Base-by-base conservation (phyloP, 352 stramenopile species). In the Globisporangium viniferum region DNA sequence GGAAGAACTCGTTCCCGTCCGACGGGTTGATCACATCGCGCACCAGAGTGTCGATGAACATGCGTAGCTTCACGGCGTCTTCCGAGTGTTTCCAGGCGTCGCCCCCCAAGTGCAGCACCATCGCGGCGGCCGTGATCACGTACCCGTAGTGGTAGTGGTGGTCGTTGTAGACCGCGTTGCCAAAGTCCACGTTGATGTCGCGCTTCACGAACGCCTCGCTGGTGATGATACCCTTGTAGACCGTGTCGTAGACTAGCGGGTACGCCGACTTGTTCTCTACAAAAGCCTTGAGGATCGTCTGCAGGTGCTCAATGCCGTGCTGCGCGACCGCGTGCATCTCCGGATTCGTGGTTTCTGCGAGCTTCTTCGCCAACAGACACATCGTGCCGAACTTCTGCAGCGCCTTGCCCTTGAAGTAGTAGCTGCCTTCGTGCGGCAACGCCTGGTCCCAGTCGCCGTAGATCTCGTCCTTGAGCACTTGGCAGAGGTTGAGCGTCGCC, bases 321-420 rank as follows among this genome's bases (percentile, higher is more conserved):
- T 84, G 67, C 8, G 81, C 75, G 24, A 91, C 69, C 3, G 77
- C 48, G 10, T 55, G 67, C 62, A 92, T 66, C 65, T 89, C 75
- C 15, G 80, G 81, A n/a, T 73, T 78, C 3, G 80, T 88, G 2
- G 80, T 86, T n/a, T 82, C 65, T 1, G 83, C 75, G 56, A 93
- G 72, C 20, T 88, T 72, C 49, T 79, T 74, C 1, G 87, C 83
- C 10, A 94, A 68, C n/a, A 94, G 66, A 68, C 83, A 90, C 81
- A 94, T 90, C 0, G 79, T 88, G 3, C 80, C 85, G 58, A 86
- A 92, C 72, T 93, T 93, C 60, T 94, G 87, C 24, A 92, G 63
- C 12, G 78, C 64, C 48, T 94, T 94, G 53, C 87, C 85, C 64
- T 92, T 93, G 67, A 94, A 94, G 75, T 94, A 94, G 71, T 94